Evolutionary conservation across 2,329 filamentous ascomycete species (phyloP).

Genomic region (Curvularia lunata): DNA sequence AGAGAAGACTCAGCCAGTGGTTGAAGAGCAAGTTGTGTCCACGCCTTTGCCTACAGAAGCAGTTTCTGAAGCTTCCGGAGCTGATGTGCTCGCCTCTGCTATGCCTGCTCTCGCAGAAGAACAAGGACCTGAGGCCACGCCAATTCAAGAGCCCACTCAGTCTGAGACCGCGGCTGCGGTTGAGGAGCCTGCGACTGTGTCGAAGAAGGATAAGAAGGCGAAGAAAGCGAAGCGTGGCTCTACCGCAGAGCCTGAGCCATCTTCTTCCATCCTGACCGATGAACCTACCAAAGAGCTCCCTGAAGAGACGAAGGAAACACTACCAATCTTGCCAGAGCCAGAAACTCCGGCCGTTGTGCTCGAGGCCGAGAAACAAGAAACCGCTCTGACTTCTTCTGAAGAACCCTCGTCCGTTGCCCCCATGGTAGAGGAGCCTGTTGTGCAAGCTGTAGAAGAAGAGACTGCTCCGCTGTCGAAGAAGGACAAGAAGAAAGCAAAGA

Average conservation of each 20-base stretch:
- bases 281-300: conserved; percentile 7
- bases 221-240: conserved; percentile 32
- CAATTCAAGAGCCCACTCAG: conserved; percentile 1
- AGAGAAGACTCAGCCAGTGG: not conserved
- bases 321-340: not conserved
- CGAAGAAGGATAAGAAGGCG: conserved; percentile 30
- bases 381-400: not conserved
- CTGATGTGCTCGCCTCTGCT: not conserved
- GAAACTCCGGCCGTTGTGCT: not conserved
- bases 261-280: conserved; percentile 11
- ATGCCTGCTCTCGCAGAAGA: not conserved
- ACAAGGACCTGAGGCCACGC: not conserved
- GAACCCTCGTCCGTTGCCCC: not conserved
- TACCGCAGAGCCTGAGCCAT: conserved; percentile 17
- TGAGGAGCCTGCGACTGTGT: conserved; percentile 1
- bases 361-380: not conserved
- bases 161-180: not conserved
- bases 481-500: conserved; percentile 36
- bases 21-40: not conserved
- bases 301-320: not conserved
- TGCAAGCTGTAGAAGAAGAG: conserved; percentile 12
- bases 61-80: not conserved
- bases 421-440: not conserved
- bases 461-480: conserved; percentile 21
- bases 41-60: not conserved